Base-by-base conservation (phyloP, 306 rosid genomes). In the Begonia peltatifolia region DNA sequence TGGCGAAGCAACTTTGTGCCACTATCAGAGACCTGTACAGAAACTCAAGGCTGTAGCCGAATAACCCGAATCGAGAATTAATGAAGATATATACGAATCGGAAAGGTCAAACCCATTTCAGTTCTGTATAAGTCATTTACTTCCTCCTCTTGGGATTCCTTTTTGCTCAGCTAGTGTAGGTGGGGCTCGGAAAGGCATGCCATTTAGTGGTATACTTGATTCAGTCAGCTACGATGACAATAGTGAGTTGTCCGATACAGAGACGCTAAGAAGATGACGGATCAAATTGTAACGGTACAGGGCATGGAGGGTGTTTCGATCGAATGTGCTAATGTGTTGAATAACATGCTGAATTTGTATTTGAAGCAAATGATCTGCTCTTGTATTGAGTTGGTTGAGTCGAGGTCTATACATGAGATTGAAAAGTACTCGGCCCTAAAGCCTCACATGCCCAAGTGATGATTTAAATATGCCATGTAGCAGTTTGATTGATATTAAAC, bases 141-240 rank as follows among this genome's bases (percentile, higher is more conserved):
- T 71, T 63, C 94, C 99, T 23, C 99, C 99, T 36, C 87, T 90
- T 49, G 99, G 99, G 53, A 83, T 92, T 71, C 99, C 99, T 3
- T 69, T 69, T 47, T 86, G 80, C 73, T 59, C 94, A 59, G 87
- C 93, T 52, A 83, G 94, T 52, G 75, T 86, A 41, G 99, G 99
- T 65, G 96, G 94, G 82, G 73, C 93, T 80, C 94, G 71, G 78
- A 86, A 79, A 63, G 63, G 87, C 55, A 43, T 73, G 60, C 82
- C 94, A 4, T 83, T 68, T 59, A 65, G 63, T 55, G 62, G 77
- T 67, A 30, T 67, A 54, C 77, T 76, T 60, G 87, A 83, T 67
- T 74, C 65, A 66, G 66, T 53, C 67, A 68, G 83, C 61, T 75
- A 14, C 67, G 63, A 59, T 41, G 84, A 86, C 72, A 71, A 78